Base-by-base conservation (phyloP, 73 alveolate genomes). In the Stentor roeselii region DNA sequence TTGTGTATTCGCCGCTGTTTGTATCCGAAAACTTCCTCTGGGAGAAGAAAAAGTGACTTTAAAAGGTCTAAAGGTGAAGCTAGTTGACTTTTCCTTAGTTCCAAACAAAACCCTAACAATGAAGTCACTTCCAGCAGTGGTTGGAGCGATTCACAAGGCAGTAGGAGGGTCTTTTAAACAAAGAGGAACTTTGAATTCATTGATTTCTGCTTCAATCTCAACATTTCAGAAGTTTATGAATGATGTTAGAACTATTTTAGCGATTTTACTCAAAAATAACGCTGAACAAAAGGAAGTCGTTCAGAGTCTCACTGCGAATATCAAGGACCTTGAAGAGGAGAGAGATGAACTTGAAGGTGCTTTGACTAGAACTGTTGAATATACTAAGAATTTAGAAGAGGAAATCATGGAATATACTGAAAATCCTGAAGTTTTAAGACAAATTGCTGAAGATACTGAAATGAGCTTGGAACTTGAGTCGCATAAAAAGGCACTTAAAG, bases 401-500 rank as follows among this genome's bases (percentile, higher is more conserved):
- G 80, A 67, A 34, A 67, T 67, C 41, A 67, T 67, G 11, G 37
- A 67, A 11, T 30, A 27, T 27, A 67, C 80, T 32, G 41, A 34
- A n/a, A 40, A 67, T 32, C 80, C 80, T 1, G 80, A 67, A 2
- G 21, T 14, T 34, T 67, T 67, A 2, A 0, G 80, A 34, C 80
- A 67, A 40, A 21, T 67, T 21, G 80, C 15, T 21, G 80, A 67
- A 21, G 80, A 67, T 2, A 67, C 41, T 30, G 80, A 67, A 67
- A 67, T 67, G 80, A 15, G n/a, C 1, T 21, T 67, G 42, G 80
- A 67, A 67, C 34, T 67, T 27, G 80, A 67, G 41, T 34, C 80
- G 34, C 80, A 67, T 32, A 67, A 67, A 67, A 67, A 67, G 37
- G 80, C 80, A n/a, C 37, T 67, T 21, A 67, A 67, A 67, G 80